Evolutionary conservation across 306 rosid species (phyloP), one percentile per base, ranked within the genome.

Genomic region (Vigna angularis): DNA sequence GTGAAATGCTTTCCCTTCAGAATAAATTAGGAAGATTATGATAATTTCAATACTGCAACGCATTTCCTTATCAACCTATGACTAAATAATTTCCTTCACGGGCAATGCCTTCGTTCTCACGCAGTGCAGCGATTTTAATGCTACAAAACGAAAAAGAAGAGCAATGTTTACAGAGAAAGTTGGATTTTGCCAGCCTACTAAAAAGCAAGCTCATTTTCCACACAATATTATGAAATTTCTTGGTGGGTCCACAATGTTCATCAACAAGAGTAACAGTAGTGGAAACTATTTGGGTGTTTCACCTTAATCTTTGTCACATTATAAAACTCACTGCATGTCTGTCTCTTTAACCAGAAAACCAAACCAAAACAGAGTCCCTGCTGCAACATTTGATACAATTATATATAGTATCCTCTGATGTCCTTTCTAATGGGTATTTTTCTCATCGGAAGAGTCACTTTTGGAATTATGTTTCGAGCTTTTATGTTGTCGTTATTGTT

Each of bases 351-450:
- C 26, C 6, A 67, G 56, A 76, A 55, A 66, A 77, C 48, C 66
- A 57, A 28, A 78, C 47, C 32, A 55, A 55, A 53, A 80, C 40
- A 52, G 59, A 45, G 65, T 3, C 45, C 4, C 4, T 1, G 49
- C 49, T 9, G 11, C 14, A 44, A 44, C 14, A 11, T 10, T 44
- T 11, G 49, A 44, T 40, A 40, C 11, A 40, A 40, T 8, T 40
- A 34, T 34, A 40, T 40, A 34, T 34, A 40, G 45, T 49, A 44
- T 74, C 32, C 56, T 48, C 13, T 28, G 16, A 3, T 13, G 71
- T 13, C 78, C 42, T 55, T 64, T 84, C 10, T 24, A 40, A 79
- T 79, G 88, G 72, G 47, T 18, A 3, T 18, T 70, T 17, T 49
- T 44, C 51, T 73, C 34, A 67, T n/a, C 44, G 72, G 20, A 64